Conservation (phyloP, 352 stramenopile genomes). For the Thalassiosira sp. region DNA sequence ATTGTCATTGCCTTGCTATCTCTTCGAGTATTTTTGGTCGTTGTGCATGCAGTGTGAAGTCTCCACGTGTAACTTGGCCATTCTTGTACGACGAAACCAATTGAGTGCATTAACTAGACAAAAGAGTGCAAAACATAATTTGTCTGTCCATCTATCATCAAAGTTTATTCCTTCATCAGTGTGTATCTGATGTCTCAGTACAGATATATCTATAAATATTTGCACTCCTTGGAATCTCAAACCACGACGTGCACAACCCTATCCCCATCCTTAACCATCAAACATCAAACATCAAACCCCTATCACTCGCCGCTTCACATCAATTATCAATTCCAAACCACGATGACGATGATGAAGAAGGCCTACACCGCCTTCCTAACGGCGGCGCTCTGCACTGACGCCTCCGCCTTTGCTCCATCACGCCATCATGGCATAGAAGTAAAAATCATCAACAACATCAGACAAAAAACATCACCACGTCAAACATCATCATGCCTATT, state of each 20-base stretch:
- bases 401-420: constrained; percentile 5
- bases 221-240: too few species aligned
- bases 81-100: too few species aligned
- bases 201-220: too few species aligned
- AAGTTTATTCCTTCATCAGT: too few species aligned
- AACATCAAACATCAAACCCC: not conserved
- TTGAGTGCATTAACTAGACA: too few species aligned
- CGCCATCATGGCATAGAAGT: not conserved
- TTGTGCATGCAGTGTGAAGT: not conserved
- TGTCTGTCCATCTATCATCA: too few species aligned
- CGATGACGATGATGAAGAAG: not conserved
- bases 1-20: not conserved
- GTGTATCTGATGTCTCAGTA: too few species aligned
- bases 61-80: not conserved
- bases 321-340: not conserved
- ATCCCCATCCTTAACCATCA: not conserved
- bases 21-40: not conserved
- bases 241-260: too few species aligned
- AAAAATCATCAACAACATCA: not conserved
- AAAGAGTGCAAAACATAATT: too few species aligned
- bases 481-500: constrained; percentile 14
- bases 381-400: not conserved
- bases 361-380: constrained; percentile 2
- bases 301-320: not conserved
- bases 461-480: constrained; percentile 4